Conservation (phyloP, 805 yeast genomes). For the Millerozyma miso region DNA sequence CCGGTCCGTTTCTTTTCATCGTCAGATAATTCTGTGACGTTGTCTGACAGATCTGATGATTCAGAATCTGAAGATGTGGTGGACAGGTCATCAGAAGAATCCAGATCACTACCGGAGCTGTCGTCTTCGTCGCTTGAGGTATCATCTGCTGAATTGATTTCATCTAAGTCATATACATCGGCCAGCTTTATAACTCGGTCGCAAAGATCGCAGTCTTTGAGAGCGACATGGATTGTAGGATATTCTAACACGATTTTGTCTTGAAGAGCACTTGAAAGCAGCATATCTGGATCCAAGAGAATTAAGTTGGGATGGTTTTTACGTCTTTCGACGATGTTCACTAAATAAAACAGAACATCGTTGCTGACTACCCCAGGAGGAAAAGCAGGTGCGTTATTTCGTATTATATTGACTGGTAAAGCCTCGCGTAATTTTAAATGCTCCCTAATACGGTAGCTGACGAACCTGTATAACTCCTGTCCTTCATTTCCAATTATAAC, state of each 20-base stretch:
- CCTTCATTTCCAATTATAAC: slow-evolving; percentile 33
- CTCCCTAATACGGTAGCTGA: slow-evolving; percentile 45
- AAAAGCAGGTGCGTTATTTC: slow-evolving; percentile 5
- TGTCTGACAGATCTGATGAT: slow-evolving; percentile 7
- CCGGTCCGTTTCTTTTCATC: too few relatives aligned
- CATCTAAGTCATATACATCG: slow-evolving; percentile 9
- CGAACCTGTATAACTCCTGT: slow-evolving; percentile 25
- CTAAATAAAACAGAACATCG: slow-evolving; percentile 27
- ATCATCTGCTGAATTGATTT: slow-evolving; percentile 3
- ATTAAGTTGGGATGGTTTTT: slow-evolving; percentile 26
- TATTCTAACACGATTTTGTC: slow-evolving; percentile 68
- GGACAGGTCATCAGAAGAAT: neutral
- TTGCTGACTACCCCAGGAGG: slow-evolving; percentile 16
- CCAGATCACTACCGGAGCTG: slow-evolving; percentile 10
- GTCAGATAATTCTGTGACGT: neutral
- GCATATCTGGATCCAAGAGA: slow-evolving; percentile 25
- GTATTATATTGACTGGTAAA: slow-evolving; percentile 37
- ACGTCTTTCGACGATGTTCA: slow-evolving; percentile 22
- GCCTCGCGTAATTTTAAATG: slow-evolving; percentile 27
- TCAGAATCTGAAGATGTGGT: slow-evolving; percentile 13
- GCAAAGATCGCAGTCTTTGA: slow-evolving; percentile 15
- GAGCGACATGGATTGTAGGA: slow-evolving; percentile 60
- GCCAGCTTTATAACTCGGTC: slow-evolving; percentile 21
- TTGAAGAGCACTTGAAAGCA: slow-evolving; percentile 47
- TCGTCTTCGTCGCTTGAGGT: slow-evolving; percentile 2